Base-by-base conservation (phyloP, 352 stramenopile genomes). In the Saprolegnia diclina region DNA sequence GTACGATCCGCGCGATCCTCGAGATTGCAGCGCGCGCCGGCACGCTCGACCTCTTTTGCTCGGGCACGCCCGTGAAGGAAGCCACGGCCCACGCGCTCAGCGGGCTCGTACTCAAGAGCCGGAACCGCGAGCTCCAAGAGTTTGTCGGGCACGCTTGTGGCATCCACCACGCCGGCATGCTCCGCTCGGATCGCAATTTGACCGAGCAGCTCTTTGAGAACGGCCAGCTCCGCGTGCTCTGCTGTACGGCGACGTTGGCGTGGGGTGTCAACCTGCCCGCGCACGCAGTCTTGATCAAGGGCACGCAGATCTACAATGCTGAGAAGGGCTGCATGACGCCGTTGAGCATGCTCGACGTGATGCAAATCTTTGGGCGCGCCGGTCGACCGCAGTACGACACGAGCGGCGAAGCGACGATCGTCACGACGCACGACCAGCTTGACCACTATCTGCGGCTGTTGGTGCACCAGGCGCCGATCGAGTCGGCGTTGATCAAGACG, bases 211-310 rank as follows among this genome's bases (percentile, higher is more conserved):
- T 99, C 59, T 99, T 99, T 76, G 90, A 95, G 63, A 84, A 95
- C 62, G 97, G 97, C 7, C 96, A 95, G 26, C 97, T 99, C 54
- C 95, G 96, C 59, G 96, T 99, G 16, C 74, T 99, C 1, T 99
- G 95, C 65, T 99, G 97, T 86, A 99, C 98, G 0, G 96, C 98
- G 10, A 99, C 98, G 6, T 82, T 99, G 22, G 98, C 98, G 4
- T 99, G 97, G 98, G 98, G 98, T 55, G 94, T 99, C 22, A 99
- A 99, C 73, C 80, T 99, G 19, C 97, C 97, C 4, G 98, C 96
- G 0, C 97, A 99, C 77, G 98, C 94, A 11, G 98, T 99, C 21
- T 82, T 99, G 44, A 99, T 99, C 73, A 99, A 99, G 77, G 98
- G 98, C 10, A 99, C 97, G 7, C 91, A 99, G 72, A 94, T 99